Base-by-base conservation (phyloP, 192 early-diverging fungal species). In the Podila minutissima region DNA sequence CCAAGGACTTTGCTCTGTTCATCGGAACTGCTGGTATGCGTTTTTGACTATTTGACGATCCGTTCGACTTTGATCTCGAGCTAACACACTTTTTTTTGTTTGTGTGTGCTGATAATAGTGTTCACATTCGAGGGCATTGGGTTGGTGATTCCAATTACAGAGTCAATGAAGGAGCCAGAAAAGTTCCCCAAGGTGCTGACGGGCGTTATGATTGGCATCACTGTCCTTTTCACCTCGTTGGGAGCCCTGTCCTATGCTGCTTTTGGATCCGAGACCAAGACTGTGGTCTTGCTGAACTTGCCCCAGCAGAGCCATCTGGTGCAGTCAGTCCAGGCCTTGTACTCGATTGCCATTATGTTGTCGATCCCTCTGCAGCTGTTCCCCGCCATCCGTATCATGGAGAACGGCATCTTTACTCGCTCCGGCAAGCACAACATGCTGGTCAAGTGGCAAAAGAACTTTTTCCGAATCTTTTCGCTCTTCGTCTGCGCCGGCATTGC, bases 361-460 rank as follows among this genome's bases (percentile, higher is more conserved):
- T 96, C 95, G 11, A 96, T 97, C 59, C 97, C 97, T 3, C 85
- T 99, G 48, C 93, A 94, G 59, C 87, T 97, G 59, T 99, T 98
- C 84, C 96, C 97, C 1, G 93, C 95, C 10, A 95, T 97, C 69
- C 92, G 95, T 66, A 99, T 99, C 75, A 92, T 92, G 66, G 96
- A 98, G 73, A 92, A 91, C 48, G 95, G 89, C 20, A 55, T 97
- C n/a, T 97, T 97, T 64, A 84, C 90, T 11, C 85, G 89, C 73
- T 93, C 92, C 26, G 97, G 97, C 62, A 97, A 97, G 79, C 82
- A 86, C 71, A 90, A 91, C 68, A 85, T 67, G 15, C 64, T 89
- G 28, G 93, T 97, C 74, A 97, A 98, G 83, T 92, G 91, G 93
- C 91, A 92, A 69, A 93, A 94, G 84, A 98, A 97, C 76, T 68